A percentile compares a stretch with the other conserved stretches of the same genome.
These are phyloP conservation scores for Psilocybe mexicana DNA, from an alignment of 1,284 basidiomycete species.

Conservation along the genomic window DNA sequence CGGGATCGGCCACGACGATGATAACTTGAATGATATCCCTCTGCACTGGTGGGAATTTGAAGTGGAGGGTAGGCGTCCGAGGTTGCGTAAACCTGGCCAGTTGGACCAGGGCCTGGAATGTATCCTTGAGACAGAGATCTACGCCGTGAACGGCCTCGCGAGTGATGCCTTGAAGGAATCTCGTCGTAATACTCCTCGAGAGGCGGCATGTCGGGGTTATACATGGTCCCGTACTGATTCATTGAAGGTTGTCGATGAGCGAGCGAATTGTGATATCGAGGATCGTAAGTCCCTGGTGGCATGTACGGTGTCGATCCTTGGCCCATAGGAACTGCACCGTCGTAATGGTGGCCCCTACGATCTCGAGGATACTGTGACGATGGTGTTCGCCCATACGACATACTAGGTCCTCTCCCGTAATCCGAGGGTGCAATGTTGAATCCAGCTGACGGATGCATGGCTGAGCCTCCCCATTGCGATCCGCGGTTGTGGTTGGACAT, in stretches of 20 bases:
- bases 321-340: neutral
- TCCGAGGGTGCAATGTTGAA: constrained; percentile 12
- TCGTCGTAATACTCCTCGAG: constrained; percentile 7
- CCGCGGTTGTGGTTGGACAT: constrained; percentile 21
- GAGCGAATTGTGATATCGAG: neutral
- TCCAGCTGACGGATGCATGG: constrained; percentile 17
- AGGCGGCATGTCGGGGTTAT: constrained; percentile 1
- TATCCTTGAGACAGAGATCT: neutral
- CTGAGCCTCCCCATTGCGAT: constrained; percentile 25
- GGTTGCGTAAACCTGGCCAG: neutral
- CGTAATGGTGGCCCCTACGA: neutral
- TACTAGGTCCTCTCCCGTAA: neutral
- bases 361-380: neutral
- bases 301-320: neutral
- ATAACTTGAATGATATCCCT: neutral
- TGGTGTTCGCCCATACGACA: neutral
- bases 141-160: neutral
- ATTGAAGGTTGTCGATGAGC: neutral
- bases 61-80: neutral
- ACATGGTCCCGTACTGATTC: neutral
- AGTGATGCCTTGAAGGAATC: neutral
- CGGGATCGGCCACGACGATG: neutral
- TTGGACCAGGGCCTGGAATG: too few species aligned
- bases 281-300: neutral
- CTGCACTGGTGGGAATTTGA: neutral